phyloP scores from a whole-genome alignment of 768 basidiomycete species.

The Suillus spraguei region DNA sequence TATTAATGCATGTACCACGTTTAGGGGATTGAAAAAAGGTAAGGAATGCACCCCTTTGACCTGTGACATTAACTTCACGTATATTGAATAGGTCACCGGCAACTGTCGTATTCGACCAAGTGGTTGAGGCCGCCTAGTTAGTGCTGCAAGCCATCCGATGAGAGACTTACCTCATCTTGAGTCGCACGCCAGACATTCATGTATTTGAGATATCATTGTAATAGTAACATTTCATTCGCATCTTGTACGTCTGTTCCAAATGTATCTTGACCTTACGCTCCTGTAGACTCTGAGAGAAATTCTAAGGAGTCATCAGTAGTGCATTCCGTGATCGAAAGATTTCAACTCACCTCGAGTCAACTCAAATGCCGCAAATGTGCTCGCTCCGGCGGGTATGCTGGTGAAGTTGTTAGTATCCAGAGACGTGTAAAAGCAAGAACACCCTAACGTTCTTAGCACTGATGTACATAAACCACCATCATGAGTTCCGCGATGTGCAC shows the following conservation, averaged over 20 bases:
- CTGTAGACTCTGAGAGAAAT: slow-evolving; percentile 5
- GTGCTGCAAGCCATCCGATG: not conserved
- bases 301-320: not conserved
- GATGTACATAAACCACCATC: slow-evolving; percentile 2
- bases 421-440: not conserved
- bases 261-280: not conserved
- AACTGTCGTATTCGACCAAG: slow-evolving; percentile 34
- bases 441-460: slow-evolving; percentile 65
- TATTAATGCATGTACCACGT: slow-evolving; percentile 1
- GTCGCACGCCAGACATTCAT: not conserved
- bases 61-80: slow-evolving; percentile 9
- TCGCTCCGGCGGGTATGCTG: slow-evolving; percentile 90
- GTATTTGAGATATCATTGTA: not conserved
- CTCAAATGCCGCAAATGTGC: slow-evolving; percentile 90
- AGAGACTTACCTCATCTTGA: not conserved
- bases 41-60: not conserved
- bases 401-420: slow-evolving; percentile 10
- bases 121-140: slow-evolving; percentile 29
- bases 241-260: not conserved
- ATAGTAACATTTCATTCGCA: slow-evolving; percentile 3
- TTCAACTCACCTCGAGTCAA: slow-evolving; percentile 65
- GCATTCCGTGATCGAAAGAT: not conserved
- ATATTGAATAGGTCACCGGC: slow-evolving; percentile 30
- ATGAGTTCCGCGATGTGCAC: not conserved
- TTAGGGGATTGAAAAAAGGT: slow-evolving; percentile 27